phyloP scores from a whole-genome alignment of 305 asterid species.

The Lippia alba region DNA sequence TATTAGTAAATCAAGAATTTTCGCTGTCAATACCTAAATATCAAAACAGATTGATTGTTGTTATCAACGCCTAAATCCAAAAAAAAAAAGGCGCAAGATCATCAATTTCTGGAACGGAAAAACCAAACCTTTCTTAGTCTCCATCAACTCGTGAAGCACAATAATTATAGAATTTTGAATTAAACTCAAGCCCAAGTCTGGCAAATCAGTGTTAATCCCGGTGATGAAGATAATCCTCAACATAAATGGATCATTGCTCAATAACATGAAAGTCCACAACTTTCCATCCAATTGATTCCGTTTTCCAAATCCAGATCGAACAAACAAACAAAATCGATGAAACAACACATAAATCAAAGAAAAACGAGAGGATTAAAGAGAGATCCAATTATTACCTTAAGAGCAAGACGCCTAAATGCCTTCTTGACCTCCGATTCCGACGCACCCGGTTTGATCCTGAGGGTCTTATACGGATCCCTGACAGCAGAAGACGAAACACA shows the following conservation, averaged over 20 bases:
- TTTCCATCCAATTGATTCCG: too few species aligned
- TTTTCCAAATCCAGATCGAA: neutral
- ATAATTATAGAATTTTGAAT: too few species aligned
- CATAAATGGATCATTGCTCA: too few species aligned
- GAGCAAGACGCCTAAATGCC: conserved; percentile 92
- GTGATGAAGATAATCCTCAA: too few species aligned
- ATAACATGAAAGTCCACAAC: too few species aligned
- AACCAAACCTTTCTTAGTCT: too few species aligned
- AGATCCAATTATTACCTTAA: conserved; percentile 53
- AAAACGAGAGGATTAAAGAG: neutral
- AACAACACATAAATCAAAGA: neutral
- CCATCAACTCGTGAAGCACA: too few species aligned
- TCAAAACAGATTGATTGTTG: neutral
- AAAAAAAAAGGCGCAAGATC: neutral
- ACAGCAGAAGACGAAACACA: conserved; percentile 60
- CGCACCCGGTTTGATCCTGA: conserved; percentile 72
- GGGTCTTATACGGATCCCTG: conserved; percentile 77
- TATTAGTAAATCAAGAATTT: neutral
- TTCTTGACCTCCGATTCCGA: conserved; percentile 91
- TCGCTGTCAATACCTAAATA: neutral
- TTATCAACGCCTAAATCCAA: neutral
- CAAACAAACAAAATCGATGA: neutral
- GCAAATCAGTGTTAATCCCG: too few species aligned
- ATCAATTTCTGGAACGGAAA: too few species aligned
- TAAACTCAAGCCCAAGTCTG: too few species aligned